Conservation (phyloP, 495 filamentous ascomycete species). For the Recurvomyces mirabilis region DNA sequence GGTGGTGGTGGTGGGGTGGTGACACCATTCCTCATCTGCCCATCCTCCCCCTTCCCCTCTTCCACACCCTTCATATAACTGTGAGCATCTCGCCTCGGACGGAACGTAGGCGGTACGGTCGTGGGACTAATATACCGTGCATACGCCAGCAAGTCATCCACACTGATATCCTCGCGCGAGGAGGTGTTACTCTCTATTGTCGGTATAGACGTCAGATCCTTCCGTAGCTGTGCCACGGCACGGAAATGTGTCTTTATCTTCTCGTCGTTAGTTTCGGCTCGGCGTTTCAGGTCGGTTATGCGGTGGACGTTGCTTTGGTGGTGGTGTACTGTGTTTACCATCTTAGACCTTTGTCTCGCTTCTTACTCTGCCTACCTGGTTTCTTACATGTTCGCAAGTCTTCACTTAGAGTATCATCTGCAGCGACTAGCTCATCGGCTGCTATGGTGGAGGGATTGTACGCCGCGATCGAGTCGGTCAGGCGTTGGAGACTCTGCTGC, state of each 20-base stretch:
- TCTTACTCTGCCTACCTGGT: slow-evolving; percentile 19
- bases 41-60: neutral
- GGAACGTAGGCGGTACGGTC: slow-evolving; percentile 55
- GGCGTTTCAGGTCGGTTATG: slow-evolving; percentile 50
- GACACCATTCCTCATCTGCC: slow-evolving; percentile 9
- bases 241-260: slow-evolving; percentile 50
- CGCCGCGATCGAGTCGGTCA: slow-evolving; percentile 65
- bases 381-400: slow-evolving; percentile 46
- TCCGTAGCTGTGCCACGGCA: slow-evolving; percentile 52
- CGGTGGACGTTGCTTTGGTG: slow-evolving; percentile 60
- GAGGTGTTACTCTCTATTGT: slow-evolving; percentile 39
- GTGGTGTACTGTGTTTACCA: slow-evolving; percentile 39
- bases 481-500: slow-evolving; percentile 50
- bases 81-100: slow-evolving; percentile 27
- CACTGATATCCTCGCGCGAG: slow-evolving; percentile 39
- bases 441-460: slow-evolving; percentile 59
- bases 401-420: slow-evolving; percentile 50
- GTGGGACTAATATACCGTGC: slow-evolving; percentile 63
- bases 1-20: slow-evolving; percentile 7
- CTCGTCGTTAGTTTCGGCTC: slow-evolving; percentile 46
- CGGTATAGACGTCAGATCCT: slow-evolving; percentile 49
- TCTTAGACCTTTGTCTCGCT: too few species aligned
- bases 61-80: neutral
- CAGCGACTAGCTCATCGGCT: slow-evolving; percentile 53
- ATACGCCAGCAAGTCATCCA: slow-evolving; percentile 56